These are phyloP conservation scores for Plantago major DNA, from an alignment of 257 asterid genomes.

Conservation along the genomic window DNA sequence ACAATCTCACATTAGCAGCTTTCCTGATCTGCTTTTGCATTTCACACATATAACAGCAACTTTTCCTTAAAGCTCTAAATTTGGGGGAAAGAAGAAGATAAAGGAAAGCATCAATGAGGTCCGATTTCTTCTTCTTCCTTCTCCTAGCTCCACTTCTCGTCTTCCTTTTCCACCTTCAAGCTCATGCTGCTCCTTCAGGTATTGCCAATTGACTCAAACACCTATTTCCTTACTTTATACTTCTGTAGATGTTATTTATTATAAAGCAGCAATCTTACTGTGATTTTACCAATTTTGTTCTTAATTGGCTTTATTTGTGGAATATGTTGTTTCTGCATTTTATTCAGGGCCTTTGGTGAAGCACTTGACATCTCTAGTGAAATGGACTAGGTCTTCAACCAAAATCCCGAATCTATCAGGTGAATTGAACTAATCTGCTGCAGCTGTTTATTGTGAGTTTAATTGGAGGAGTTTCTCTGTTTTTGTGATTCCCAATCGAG, in stretches of 20 bases:
- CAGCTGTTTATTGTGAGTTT: neutral
- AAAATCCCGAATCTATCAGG: slow-evolving; percentile 80
- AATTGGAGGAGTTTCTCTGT: neutral
- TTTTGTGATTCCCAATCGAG: neutral
- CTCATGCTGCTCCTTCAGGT: slow-evolving; percentile 92
- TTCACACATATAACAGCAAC: too few species aligned
- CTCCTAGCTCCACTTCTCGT: slow-evolving; percentile 37
- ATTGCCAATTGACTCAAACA: neutral
- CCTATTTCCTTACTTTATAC: neutral
- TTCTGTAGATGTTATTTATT: too few species aligned
- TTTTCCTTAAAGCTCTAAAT: neutral
- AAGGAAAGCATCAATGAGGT: slow-evolving; percentile 37
- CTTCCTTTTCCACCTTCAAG: slow-evolving; percentile 45
- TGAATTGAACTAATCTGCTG: slow-evolving; percentile 5
- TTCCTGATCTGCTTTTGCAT: too few species aligned
- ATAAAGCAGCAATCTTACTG: neutral
- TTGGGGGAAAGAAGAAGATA: slow-evolving; percentile 13
- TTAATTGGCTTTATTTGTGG: neutral
- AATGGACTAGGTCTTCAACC: slow-evolving; percentile 82
- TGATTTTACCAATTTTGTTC: neutral
- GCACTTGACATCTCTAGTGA: slow-evolving; percentile 73
- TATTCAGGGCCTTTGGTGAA: slow-evolving; percentile 76
- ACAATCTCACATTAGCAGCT: too few species aligned
- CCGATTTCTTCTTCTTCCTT: slow-evolving; percentile 37
- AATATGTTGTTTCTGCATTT: neutral